Evolutionary conservation across 768 basidiomycete species (phyloP), one percentile per base, ranked within the genome.

Genomic region (Boletus fagicola): DNA sequence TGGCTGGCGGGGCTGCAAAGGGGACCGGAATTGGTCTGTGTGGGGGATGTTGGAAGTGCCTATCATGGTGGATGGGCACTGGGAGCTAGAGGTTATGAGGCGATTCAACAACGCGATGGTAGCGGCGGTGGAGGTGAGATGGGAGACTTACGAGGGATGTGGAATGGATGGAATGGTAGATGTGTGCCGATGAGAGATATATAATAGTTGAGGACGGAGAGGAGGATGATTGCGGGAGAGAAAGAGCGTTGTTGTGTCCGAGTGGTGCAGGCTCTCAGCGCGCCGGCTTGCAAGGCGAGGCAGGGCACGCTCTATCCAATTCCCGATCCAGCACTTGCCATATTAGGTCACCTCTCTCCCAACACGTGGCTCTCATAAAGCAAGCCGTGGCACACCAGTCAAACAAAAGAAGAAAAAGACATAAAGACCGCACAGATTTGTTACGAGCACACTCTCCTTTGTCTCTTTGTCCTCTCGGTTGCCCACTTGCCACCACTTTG

Each of bases 261-360:
- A 58, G 58, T 60, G 53, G 61, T 60, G 61, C 57, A 57, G 36
- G 39, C 51, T 57, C 55, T 62, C 59, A 66, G 62, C 65, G 69
- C 69, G 62, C 67, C 68, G 68, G 67, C 57, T 62, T 66, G 62
- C 46, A 54, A 65, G 68, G 68, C 62, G 69, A 71, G 68, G 68
- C 68, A 69, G 68, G 68, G 69, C 68, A 71, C 59, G 64, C 67
- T 54, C 64, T 61, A 57, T 64, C 66, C 62, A 54, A 58, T 67
- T 65, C 68, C 68, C 68, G 69, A 68, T 70, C 64, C 58, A 59
- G 63, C 54, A 56, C 43, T 5, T 18, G 1, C 67, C 63, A 54
- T 48, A 59, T 71, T 49, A 11, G 62, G 68, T 16, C 51, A 61
- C 63, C 59, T 67, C 67, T 66, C 65, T 53, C 26, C 12, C 60